Base-by-base conservation (phyloP, 169 alveolate species). In the Cryptosporidium ubiquitum region DNA sequence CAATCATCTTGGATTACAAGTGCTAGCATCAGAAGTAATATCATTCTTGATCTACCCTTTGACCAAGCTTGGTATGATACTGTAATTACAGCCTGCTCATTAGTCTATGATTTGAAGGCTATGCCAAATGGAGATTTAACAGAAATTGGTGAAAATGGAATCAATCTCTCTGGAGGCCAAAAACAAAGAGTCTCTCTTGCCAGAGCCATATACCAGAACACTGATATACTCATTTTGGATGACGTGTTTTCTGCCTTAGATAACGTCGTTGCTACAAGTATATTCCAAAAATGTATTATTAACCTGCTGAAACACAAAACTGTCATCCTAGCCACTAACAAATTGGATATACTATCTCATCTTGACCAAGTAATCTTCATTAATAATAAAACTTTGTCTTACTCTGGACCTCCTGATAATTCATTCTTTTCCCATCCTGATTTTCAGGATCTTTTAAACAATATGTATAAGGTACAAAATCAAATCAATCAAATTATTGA, bases 181-280 rank as follows among this genome's bases (percentile, higher is more conserved):
- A 95, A 93, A 91, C 95, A 95, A 49, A 75, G 96, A 60, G 69
- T 95, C 20, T 64, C 95, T 14, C 69, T 95, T 23, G 97, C 97
- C 3, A 92, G 97, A 92, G 97, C 97, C 60, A 79, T 93, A 79
- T 95, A 95, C 79, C 69, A 93, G 35, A 84, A 92, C 31, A 91
- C 93, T 60, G 96, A 95, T 51, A 84, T 94, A 14, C 89, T 91
- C 79, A 51, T 95, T 26, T 85, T 94, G 33, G 97, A 95, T 91
- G 96, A 95, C 84, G 95, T 95, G 0, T 60, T 94, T 55, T 91
- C 95, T 7, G 95, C 97, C n/a, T 85, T 95, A 37, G 97, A 95
- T 85, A 86, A 93, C 3, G 71, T 84, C 23, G 95, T 93, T 39
- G 96, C 95, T 18, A 86, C 85, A 71, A 69, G 85, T 57, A 84